Base-by-base conservation (phyloP, 1,139 yeast genomes). In the Geotrichum australiense region DNA sequence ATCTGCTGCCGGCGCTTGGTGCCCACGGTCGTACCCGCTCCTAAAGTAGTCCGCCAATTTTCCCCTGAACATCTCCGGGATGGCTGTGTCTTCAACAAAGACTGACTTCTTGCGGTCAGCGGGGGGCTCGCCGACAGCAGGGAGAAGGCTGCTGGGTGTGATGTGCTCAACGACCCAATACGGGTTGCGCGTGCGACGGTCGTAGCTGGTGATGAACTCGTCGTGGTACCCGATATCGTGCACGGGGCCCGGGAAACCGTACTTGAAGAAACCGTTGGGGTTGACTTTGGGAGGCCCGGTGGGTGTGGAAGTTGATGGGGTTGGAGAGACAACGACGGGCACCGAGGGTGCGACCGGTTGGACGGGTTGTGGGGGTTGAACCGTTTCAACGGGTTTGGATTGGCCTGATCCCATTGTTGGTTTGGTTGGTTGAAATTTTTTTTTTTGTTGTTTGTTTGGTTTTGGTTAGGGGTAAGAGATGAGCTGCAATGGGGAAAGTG, bases 1-100 rank as follows among this genome's bases (percentile, higher is more conserved):
- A 61, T 91, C 85, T 0, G 98, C 98, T 4, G 98, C 98, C 1
- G 99, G 97, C 0, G 96, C 96, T 56, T 84, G 85, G 62, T 91
- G 99, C 2, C 99, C 99, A 51, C 98, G 69, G 59, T 91, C 99
- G 62, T 85, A 91, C 1, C 99, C 99, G 39, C 94, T 80, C 51
- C 97, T 75, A 69, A 89, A 89, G 61, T 82, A 91, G 63, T 93
- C 97, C 49, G 80, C 71, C 47, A 91, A 69, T 45, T 73, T 69
- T 3, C 80, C 87, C 52, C 96, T 71, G 61, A 85, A 91, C 54
- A 70, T 73, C 27, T 65, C 64, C 0, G 98, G 98, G 28, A 93
- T 75, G n/a, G 62, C 56, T 57, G 83, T 93, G 59, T 93, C 97
- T 68, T 91, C 97, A 55, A 69, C 77, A 65, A 91, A 91, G 4